A percentile compares a stretch with the other conserved stretches of the same genome.
These are phyloP conservation scores for Boletus sp. DNA, from an alignment of 1,284 basidiomycete genomes.

Conservation along the genomic window DNA sequence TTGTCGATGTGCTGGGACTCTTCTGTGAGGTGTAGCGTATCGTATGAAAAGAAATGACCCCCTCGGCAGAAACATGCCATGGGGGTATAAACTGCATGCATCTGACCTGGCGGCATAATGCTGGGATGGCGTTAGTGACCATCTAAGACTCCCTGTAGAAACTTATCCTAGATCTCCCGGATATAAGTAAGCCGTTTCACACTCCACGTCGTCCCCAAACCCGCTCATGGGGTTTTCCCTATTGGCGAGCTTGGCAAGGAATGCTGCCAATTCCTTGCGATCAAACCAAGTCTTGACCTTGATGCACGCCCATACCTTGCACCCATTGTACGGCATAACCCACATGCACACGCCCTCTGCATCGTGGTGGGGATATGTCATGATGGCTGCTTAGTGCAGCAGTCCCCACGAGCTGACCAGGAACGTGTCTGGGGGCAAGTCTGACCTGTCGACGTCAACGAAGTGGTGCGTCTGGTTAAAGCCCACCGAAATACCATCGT, in stretches of 20 bases:
- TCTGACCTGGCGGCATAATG: not conserved
- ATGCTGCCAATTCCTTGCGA: not conserved
- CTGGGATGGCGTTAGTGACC: not conserved
- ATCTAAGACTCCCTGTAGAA: not conserved
- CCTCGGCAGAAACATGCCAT: not conserved
- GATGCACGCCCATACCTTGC: not conserved
- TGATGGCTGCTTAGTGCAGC: not conserved
- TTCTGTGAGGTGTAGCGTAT: not conserved
- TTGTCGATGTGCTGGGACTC: not conserved
- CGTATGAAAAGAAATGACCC: not conserved
- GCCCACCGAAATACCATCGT: not conserved
- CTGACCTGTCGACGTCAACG: not conserved
- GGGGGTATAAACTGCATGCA: not conserved
- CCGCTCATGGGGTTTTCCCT: not conserved
- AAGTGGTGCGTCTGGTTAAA: not conserved
- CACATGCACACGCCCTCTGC: too few relatives aligned
- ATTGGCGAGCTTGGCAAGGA: not conserved
- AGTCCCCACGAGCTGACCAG: too few relatives aligned
- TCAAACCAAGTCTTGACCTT: not conserved
- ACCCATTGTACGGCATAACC: too few relatives aligned
- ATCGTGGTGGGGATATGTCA: not conserved
- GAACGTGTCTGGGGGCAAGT: not conserved
- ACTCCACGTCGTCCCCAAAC: not conserved
- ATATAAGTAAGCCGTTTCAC: not conserved
- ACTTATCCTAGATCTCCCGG: not conserved